Percentiles rank a stretch among this genome's conserved stretches.
Conservation (phyloP, 495 filamentous ascomycete species). For the Aspergillus funiculosus region DNA sequence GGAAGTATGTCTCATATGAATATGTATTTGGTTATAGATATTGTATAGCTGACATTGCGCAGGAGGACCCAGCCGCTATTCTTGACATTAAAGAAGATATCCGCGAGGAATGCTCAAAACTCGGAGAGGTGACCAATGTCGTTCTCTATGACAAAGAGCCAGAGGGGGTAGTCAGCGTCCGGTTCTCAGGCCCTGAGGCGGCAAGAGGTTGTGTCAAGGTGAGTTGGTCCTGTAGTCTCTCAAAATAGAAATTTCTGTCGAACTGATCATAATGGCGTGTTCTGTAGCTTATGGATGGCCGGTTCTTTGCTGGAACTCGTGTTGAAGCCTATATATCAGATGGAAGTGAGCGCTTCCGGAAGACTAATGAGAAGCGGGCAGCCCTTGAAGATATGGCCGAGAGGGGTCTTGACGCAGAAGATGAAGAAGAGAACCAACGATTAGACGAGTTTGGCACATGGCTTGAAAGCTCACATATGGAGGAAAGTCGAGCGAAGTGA, state of each 20-base stretch:
- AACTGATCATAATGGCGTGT: background rate
- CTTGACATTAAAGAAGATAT: slow-evolving; percentile 94
- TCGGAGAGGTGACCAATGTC: slow-evolving; percentile 86
- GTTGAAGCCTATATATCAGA: slow-evolving; percentile 73
- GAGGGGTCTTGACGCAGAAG: slow-evolving; percentile 35
- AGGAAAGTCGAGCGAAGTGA: slow-evolving; percentile 27
- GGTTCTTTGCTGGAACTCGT: slow-evolving; percentile 65
- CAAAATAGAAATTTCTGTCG: background rate
- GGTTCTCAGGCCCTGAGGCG: slow-evolving; percentile 62
- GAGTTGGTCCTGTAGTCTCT: slow-evolving; percentile 15
- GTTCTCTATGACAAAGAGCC: slow-evolving; percentile 81
- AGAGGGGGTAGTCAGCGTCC: slow-evolving; percentile 82
- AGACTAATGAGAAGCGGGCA: slow-evolving; percentile 47
- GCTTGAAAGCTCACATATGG: slow-evolving; percentile 40
- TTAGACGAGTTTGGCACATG: slow-evolving; percentile 53
- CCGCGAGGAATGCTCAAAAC: slow-evolving; percentile 78
- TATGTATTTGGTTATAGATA: background rate
- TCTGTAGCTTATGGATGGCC: slow-evolving; percentile 66
- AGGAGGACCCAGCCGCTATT: slow-evolving; percentile 75
- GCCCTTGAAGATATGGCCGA: slow-evolving; percentile 43
- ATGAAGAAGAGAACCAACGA: slow-evolving; percentile 42
- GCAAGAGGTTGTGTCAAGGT: slow-evolving; percentile 68
- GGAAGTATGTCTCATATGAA: slow-evolving; percentile 37
- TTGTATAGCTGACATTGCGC: slow-evolving; percentile 19
- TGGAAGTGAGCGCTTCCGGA: slow-evolving; percentile 72